Base-by-base conservation (phyloP, 805 yeast species). In the Metschnikowia rubicola region DNA sequence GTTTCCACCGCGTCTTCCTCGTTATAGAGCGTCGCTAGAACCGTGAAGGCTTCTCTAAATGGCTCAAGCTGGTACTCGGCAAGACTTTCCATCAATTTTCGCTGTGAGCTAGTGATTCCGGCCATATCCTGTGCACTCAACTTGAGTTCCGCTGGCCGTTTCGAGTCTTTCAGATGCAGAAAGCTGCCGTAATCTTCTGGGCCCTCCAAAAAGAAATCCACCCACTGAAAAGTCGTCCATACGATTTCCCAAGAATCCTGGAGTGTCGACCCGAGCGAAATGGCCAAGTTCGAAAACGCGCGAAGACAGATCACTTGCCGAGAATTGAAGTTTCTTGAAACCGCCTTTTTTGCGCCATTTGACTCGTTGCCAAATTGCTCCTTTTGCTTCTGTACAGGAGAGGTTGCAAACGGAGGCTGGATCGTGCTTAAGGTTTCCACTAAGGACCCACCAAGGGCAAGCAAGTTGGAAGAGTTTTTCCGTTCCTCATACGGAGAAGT, bases 241-340 rank as follows among this genome's bases (percentile, higher is more conserved):
- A 72, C 60, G 29, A 69, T 74, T 10, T 67, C 64, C 98, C 98
- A 92, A 30, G 86, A 79, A 3, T 67, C 61, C 6, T 77, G 77
- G 12, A 92, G 71, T 1, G 82, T 77, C 1, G 91, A 78, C 0
- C 97, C 97, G n/a, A 92, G 65, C 0, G 96, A 86, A 3, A 83
- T 76, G 0, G 92, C 90, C 41, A 92, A 69, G 50, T 88, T 86
- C 3, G 84, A 69, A 34, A 92, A 64, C 0, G 96, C 97, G 41
- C 96, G 73, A 35, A 89, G 78, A 54, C 96, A 81, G 9, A 84
- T 74, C 1, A 88, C 75, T 51, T 88, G 89, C 44, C 96, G 75
- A 0, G 87, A 73, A 49, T 83, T 80, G 37, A 87, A 69, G 30
- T 21, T 30, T 8, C 54, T 34, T 33, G 37, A 8, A 2, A 37